phyloP scores from a whole-genome alignment of 1,139 yeast species.

The Kodamaea derodonti region DNA sequence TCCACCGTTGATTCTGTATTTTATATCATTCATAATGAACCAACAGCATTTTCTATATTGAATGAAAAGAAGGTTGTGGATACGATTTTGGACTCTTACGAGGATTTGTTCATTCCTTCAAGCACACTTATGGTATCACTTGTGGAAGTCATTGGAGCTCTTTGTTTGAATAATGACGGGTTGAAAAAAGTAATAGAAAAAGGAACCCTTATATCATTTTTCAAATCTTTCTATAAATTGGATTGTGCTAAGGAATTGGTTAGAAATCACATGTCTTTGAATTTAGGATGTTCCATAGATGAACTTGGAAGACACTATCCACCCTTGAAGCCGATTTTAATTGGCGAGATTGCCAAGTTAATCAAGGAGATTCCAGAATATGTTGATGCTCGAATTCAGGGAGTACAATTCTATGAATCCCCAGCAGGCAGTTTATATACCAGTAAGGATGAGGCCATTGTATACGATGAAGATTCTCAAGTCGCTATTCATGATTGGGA shows the following conservation, averaged over 20 bases:
- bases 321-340: constrained; percentile 57
- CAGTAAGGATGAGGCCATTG: constrained; percentile 32
- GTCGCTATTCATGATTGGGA: constrained; percentile 53
- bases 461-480: constrained; percentile 35
- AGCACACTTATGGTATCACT: constrained; percentile 58
- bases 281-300: constrained; percentile 69
- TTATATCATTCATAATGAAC: constrained; percentile 82
- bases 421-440: constrained; percentile 39
- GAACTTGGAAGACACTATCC: constrained; percentile 85
- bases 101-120: constrained; percentile 50
- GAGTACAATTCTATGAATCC: constrained; percentile 43
- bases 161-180: constrained; percentile 77
- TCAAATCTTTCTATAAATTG: constrained; percentile 47
- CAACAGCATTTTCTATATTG: constrained; percentile 80
- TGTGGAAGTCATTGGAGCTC: constrained; percentile 79
- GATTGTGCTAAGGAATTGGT: constrained; percentile 46
- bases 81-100: constrained; percentile 55
- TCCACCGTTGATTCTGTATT: constrained; percentile 65
- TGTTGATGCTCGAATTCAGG: constrained; percentile 32
- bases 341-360: constrained; percentile 45
- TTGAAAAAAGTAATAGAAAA: constrained; percentile 50
- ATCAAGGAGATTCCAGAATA: constrained; percentile 43
- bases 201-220: constrained; percentile 45
- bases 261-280: constrained; percentile 44
- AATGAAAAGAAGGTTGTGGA: constrained; percentile 77